Conservation (phyloP, 345 rosid genomes). For the Sisymbrium irio region DNA sequence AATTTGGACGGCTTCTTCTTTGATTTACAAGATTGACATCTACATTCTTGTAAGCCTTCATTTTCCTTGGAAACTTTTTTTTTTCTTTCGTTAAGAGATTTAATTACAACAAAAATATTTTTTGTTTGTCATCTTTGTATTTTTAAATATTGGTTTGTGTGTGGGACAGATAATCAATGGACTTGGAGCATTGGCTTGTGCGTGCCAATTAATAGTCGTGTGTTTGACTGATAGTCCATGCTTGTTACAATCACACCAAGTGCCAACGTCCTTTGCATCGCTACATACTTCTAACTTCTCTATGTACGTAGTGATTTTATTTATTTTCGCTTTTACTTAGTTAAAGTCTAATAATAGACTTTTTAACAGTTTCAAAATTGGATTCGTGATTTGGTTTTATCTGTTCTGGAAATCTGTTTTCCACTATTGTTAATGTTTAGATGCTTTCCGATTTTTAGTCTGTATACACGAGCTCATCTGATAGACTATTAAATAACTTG, state of each 20-base stretch:
- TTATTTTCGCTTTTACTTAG: too few relatives aligned
- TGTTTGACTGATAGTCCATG: neutral
- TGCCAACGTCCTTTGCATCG: neutral
- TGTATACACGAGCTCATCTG: too few relatives aligned
- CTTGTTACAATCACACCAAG: neutral
- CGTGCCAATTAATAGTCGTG: neutral
- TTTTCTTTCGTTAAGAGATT: too few relatives aligned
- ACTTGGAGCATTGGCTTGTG: neutral
- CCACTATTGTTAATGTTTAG: too few relatives aligned
- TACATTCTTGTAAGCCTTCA: constrained; percentile 34
- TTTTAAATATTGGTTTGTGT: neutral
- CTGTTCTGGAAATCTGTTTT: too few relatives aligned
- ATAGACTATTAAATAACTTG: neutral
- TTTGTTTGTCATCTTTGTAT: neutral
- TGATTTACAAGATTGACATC: constrained; percentile 34
- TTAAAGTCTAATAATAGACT: too few relatives aligned
- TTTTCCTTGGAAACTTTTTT: neutral
- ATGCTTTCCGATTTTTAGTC: too few relatives aligned
- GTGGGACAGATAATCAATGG: neutral
- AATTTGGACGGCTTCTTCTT: constrained; percentile 38
- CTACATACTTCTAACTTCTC: neutral
- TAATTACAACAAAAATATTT: neutral
- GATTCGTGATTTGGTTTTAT: too few relatives aligned
- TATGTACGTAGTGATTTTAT: too few relatives aligned
- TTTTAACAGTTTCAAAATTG: too few relatives aligned